phyloP scores from a whole-genome alignment of 2,329 filamentous ascomycete species.

The Neospermospora avenae region DNA sequence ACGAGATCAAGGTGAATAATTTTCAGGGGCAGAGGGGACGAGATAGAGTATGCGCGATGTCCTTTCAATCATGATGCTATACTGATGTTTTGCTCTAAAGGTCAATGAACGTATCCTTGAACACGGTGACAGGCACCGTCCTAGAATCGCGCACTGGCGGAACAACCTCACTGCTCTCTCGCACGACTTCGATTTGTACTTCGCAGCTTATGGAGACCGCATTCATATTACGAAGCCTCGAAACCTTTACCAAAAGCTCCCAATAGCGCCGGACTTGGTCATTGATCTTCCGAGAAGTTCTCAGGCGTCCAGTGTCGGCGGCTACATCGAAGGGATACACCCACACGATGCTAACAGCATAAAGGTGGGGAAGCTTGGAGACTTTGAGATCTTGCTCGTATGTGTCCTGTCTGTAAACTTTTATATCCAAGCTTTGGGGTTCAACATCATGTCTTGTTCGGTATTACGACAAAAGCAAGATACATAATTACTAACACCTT shows the following conservation, averaged over 20 bases:
- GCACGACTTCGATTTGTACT: conserved; percentile 58
- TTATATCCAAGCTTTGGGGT: too few species aligned
- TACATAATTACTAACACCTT: too few species aligned
- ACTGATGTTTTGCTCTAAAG: neutral
- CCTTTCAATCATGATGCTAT: neutral
- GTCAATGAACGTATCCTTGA: too few species aligned
- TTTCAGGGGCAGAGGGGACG: conserved; percentile 14
- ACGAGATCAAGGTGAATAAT: conserved; percentile 18
- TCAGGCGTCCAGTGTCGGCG: conserved; percentile 44
- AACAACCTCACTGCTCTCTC: conserved; percentile 58
- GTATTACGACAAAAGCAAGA: too few species aligned
- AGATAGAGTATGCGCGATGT: neutral
- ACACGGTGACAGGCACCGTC: neutral
- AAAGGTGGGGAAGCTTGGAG: conserved; percentile 64
- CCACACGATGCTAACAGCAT: conserved; percentile 69
- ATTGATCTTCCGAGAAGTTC: conserved; percentile 42
- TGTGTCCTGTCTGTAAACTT: too few species aligned
- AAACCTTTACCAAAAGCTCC: conserved; percentile 47
- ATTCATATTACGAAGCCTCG: conserved; percentile 56
- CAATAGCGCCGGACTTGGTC: conserved; percentile 47
- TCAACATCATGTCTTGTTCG: too few species aligned
- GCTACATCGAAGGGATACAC: conserved; percentile 48
- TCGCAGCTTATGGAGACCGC: conserved; percentile 53
- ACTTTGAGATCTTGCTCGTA: conserved; percentile 62
- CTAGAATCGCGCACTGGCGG: conserved; percentile 36